These are phyloP conservation scores for Metarhizium humberi DNA, from an alignment of 2,329 filamentous ascomycete genomes.

Conservation along the genomic window DNA sequence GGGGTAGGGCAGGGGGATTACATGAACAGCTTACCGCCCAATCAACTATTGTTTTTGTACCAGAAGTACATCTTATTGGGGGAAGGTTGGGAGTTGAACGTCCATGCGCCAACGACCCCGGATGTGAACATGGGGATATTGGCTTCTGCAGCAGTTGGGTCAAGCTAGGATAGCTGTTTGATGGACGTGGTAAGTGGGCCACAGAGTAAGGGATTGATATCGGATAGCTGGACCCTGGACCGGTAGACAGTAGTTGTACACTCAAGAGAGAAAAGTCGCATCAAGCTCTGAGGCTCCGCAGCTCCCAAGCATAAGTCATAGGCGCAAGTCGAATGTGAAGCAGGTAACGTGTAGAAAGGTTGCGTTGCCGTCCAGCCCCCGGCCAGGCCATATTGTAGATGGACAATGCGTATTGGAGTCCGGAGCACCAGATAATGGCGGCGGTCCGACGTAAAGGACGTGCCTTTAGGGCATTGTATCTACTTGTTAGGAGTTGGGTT, in stretches of 20 bases:
- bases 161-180: constrained; percentile 2
- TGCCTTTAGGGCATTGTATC: no score
- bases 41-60: background rate
- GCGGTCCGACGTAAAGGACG: no score
- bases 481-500: no score
- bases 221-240: background rate
- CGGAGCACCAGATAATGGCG: background rate
- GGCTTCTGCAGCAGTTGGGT: background rate
- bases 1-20: background rate
- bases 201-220: background rate
- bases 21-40: background rate
- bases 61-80: background rate
- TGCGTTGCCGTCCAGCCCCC: background rate
- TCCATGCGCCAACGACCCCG: background rate
- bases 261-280: constrained; percentile 6
- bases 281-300: background rate
- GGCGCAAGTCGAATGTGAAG: background rate
- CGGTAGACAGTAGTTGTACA: constrained; percentile 5
- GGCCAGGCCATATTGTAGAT: background rate
- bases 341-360: background rate
- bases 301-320: background rate
- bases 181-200: background rate
- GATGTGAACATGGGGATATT: background rate
- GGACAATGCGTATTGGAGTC: background rate
- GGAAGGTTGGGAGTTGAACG: background rate